These are phyloP conservation scores for Mycosphaerella arachidis DNA, from an alignment of 2,329 filamentous ascomycete species.

Conservation along the genomic window DNA sequence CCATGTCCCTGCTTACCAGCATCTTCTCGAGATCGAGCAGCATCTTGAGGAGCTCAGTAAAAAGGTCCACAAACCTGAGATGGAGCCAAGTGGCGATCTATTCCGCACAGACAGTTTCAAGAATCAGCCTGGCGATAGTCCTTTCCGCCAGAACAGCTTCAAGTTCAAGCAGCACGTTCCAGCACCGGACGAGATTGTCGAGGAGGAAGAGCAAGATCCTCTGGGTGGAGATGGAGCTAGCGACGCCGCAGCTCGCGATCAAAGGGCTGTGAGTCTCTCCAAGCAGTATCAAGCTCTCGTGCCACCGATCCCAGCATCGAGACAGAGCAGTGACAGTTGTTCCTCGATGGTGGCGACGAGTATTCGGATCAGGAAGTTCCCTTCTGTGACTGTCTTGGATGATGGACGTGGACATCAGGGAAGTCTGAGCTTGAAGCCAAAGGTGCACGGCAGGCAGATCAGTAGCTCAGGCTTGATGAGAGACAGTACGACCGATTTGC, in stretches of 20 bases:
- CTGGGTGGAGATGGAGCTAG: background rate
- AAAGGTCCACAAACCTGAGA: conserved; percentile 5
- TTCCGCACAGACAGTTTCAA: background rate
- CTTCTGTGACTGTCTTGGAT: conserved; percentile 32
- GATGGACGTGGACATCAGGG: conserved; percentile 30
- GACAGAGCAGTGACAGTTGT: background rate
- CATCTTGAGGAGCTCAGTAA: conserved; percentile 6
- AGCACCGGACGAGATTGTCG: conserved; percentile 1
- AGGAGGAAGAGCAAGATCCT: conserved; percentile 1
- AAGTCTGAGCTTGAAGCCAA: conserved; percentile 15
- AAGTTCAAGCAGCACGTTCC: background rate
- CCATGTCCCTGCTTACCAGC: conserved; percentile 18
- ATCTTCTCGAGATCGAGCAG: conserved; percentile 18
- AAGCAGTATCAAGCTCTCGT: background rate
- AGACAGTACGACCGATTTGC: conserved; percentile 41
- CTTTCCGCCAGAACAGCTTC: background rate
- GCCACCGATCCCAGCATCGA: background rate
- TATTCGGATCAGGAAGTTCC: conserved; percentile 17
- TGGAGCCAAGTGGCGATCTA: background rate
- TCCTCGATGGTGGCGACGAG: background rate
- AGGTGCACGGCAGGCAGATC: background rate
- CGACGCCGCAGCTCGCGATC: no score
- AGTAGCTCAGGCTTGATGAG: background rate
- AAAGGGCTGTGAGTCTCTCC: background rate
- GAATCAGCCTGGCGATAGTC: background rate